Conservation (phyloP, 23 red algal genomes). For the Gracilaria domingensis region DNA sequence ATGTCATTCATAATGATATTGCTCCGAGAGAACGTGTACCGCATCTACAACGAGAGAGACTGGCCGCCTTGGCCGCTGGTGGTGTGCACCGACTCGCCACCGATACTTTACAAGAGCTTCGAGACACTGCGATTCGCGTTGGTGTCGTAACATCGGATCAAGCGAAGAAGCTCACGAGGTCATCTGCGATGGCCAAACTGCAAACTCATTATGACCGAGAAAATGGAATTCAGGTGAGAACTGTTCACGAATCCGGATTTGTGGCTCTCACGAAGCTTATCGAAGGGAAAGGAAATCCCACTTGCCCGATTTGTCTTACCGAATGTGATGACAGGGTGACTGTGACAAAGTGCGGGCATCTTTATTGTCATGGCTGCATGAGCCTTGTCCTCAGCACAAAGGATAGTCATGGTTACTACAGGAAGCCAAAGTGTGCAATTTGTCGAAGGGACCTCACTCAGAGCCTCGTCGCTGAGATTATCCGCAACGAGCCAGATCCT, state of each 20-base stretch:
- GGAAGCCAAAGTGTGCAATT: conserved; percentile 45
- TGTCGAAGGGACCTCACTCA: conserved; percentile 52
- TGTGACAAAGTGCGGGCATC: conserved; percentile 65
- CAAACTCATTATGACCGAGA: conserved; percentile 27
- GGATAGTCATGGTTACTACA: conserved; percentile 19
- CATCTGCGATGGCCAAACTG: conserved; percentile 39
- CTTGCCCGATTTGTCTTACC: conserved; percentile 57
- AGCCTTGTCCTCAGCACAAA: conserved; percentile 44
- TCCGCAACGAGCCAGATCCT: neutral
- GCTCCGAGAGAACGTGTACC: conserved; percentile 6
- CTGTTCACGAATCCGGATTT: conserved; percentile 65
- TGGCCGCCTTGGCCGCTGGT: conserved; percentile 52
- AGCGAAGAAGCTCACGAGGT: conserved; percentile 1
- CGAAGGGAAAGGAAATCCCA: conserved; percentile 53
- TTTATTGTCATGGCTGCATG: conserved; percentile 65
- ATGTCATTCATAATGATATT: conserved; percentile 24
- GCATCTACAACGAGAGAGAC: conserved; percentile 32
- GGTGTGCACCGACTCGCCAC: conserved; percentile 50
- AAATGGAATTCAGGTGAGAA: conserved; percentile 2
- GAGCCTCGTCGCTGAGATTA: conserved; percentile 38
- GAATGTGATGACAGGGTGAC: conserved; percentile 50
- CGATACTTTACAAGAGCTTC: conserved; percentile 55
- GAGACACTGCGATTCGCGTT: conserved; percentile 34
- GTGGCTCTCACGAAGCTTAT: conserved; percentile 61
- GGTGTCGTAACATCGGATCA: conserved; percentile 14